phyloP scores from a whole-genome alignment of 768 basidiomycete genomes.

The Harrya chromipes region DNA sequence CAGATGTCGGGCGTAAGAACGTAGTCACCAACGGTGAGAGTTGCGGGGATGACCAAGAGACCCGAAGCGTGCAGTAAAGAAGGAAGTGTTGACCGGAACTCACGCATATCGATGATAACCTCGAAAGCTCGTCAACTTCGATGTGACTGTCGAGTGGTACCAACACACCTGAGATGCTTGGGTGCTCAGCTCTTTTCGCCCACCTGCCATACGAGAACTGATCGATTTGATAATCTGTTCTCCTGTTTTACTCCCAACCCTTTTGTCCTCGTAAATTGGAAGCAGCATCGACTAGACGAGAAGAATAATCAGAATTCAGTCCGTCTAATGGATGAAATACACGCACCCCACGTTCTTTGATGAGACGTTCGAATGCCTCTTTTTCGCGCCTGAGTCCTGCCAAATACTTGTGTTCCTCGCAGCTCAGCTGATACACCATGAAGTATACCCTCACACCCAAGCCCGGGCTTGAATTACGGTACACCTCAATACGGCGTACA shows the following conservation, averaged over 20 bases:
- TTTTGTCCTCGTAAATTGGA: constrained; percentile 67
- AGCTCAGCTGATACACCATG: constrained; percentile 89
- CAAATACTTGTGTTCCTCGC: constrained; percentile 95
- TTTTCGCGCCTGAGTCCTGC: constrained; percentile 88
- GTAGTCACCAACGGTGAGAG: constrained; percentile 94
- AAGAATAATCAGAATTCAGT: not conserved
- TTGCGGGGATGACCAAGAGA: constrained; percentile 82
- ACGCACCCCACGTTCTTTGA: constrained; percentile 87
- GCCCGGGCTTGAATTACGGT: constrained; percentile 80
- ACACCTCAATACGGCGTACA: constrained; percentile 89
- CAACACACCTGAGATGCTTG: constrained; percentile 61
- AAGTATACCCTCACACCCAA: constrained; percentile 89
- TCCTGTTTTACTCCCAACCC: constrained; percentile 34
- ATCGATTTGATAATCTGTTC: constrained; percentile 77
- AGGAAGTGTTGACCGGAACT: constrained; percentile 91
- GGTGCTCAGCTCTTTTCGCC: constrained; percentile 59
- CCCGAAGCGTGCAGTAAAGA: constrained; percentile 83
- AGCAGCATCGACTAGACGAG: constrained; percentile 77
- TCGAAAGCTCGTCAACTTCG: constrained; percentile 26
- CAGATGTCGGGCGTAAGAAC: constrained; percentile 94
- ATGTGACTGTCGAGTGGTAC: not conserved
- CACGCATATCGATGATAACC: constrained; percentile 97
- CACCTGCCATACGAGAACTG: constrained; percentile 83
- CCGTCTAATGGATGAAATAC: not conserved
- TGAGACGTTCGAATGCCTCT: constrained; percentile 88